Evolutionary conservation across 208 protist genomes (phyloP).

Genomic region (Trypanosoma caninum): DNA sequence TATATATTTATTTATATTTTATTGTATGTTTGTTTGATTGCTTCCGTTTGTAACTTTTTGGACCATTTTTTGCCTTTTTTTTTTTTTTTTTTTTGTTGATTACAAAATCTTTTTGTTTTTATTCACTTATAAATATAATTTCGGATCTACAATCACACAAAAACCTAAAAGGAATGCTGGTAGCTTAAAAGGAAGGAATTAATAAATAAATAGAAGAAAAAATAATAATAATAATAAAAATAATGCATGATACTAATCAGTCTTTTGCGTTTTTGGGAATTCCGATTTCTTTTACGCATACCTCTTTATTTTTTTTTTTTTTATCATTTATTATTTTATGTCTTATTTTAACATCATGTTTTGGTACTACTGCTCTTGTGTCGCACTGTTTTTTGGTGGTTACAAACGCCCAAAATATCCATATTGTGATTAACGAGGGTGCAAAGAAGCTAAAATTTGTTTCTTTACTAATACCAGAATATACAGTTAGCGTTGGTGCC

Average conservation of each 20-base stretch:
- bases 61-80: neutral
- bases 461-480: constrained; percentile 32
- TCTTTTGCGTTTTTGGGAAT: too few species aligned
- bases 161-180: too few species aligned
- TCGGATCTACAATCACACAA: too few species aligned
- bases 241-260: too few species aligned
- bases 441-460: too few species aligned
- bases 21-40: too few species aligned
- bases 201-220: too few species aligned
- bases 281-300: neutral
- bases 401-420: constrained; percentile 4
- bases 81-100: neutral
- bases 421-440: too few species aligned
- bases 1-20: neutral
- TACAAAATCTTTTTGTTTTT: neutral
- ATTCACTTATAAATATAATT: neutral
- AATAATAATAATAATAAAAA: too few species aligned
- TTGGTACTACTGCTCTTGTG: neutral
- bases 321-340: neutral
- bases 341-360: neutral
- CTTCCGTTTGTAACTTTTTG: too few species aligned
- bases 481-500: constrained; percentile 36
- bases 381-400: neutral
- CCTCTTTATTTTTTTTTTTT: constrained; percentile 18
- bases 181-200: too few species aligned